Base-by-base conservation (phyloP, 202 grass and related monocot species). In the Dendrocalamus latiflorus region DNA sequence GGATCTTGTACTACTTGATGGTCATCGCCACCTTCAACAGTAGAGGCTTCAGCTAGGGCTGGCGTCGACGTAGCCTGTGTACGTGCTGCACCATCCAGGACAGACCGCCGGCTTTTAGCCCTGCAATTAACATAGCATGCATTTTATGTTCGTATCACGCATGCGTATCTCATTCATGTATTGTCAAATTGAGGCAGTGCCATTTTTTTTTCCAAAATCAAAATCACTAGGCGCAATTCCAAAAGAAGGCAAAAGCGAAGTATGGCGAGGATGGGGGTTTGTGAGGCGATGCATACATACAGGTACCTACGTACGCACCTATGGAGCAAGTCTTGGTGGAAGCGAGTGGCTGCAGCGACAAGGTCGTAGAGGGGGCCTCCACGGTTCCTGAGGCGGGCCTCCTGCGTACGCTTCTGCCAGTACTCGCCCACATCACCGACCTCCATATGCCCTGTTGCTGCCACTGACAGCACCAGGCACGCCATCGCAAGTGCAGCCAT, bases 381-480 rank as follows among this genome's bases (percentile, higher is more conserved):
- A 13, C 9, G 54, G 28, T 85, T 70, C 33, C 26, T 85, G 13
- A 2, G 15, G 14, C 43, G 65, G 17, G 33, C 10, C 55, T 85
- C 74, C 55, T 78, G 54, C 36, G 56, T 21, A 22, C 83, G 83
- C 22, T 78, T 70, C 2, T 18, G 25, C 65, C 24, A 42, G 43
- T 85, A 78, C 64, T 85, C 83, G 15, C 76, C 74, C 16, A 85
- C 83, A 6, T 77, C 74, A 21, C 83, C 74, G 6, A 63, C 44
- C 3, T 70, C 44, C 15, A 85, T 20, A 48, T 85, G 43, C 22
- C 65, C 83, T 17, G 6, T 48, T 4, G 22, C 21, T 5, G 54
- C 24, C 39, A 11, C 16, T 26, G 57, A 20, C 63, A 84, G 2
- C n/a, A 71, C 9, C 1, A 78, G 5, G 2, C 39, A 51, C 55